phyloP scores from a whole-genome alignment of 176 grass and related monocot genomes.

The Bolboschoenus planiculmis region DNA sequence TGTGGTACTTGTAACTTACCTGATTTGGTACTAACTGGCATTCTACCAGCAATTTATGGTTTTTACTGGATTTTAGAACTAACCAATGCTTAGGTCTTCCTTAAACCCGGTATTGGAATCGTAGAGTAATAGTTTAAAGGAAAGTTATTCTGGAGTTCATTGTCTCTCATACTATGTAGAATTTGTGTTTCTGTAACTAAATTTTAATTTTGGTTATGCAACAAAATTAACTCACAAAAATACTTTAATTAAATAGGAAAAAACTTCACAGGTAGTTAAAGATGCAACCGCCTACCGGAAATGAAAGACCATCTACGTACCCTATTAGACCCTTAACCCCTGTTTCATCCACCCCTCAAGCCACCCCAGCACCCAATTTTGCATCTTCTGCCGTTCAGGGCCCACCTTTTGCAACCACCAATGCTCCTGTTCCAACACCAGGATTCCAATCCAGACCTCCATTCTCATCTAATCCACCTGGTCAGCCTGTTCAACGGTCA shows the following conservation, averaged over 20 bases:
- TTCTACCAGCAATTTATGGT: background rate
- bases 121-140: background rate
- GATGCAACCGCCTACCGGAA: conserved; percentile 6
- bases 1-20: background rate
- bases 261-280: background rate
- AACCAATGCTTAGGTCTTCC: background rate
- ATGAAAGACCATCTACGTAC: conserved; percentile 4
- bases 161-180: background rate
- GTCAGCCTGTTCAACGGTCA: conserved; percentile 9
- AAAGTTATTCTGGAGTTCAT: background rate
- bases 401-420: conserved; percentile 13
- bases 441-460: conserved; percentile 7
- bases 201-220: background rate
- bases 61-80: background rate
- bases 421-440: background rate
- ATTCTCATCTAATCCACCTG: conserved; percentile 6
- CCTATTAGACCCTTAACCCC: background rate
- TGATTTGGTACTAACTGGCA: background rate
- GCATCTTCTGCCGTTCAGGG: background rate
- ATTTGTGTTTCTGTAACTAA: background rate
- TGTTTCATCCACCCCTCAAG: background rate
- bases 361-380: background rate
- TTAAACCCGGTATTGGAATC: background rate
- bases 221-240: background rate
- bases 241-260: background rate